Percentiles rank a stretch among this genome's conserved stretches.
These are phyloP conservation scores for Cichorium intybus DNA, from an alignment of 140 eudicot genomes.

Conservation along the genomic window DNA sequence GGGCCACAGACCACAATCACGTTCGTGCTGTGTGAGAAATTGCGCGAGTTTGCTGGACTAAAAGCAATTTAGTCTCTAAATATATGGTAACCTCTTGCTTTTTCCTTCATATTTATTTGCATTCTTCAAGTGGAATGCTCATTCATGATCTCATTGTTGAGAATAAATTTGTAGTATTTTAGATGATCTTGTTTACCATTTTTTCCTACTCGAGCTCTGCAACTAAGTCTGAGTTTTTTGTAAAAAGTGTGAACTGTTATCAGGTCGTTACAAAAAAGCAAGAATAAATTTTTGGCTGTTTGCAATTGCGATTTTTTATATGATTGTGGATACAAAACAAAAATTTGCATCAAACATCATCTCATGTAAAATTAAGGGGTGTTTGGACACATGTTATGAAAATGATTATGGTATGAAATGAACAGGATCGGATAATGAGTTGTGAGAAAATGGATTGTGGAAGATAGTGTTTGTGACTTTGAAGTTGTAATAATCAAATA, in stretches of 20 bases:
- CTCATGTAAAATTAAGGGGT: no score
- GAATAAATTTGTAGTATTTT: conserved; percentile 9
- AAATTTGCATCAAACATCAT: no score
- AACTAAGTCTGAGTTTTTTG: background rate
- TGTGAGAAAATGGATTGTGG: no score
- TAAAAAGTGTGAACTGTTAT: no score
- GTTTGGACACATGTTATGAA: no score
- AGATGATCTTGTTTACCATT: background rate
- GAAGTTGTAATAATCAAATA: no score
- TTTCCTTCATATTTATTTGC: conserved; percentile 15
- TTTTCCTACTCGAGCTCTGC: background rate
- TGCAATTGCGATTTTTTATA: no score
- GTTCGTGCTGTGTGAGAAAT: conserved; percentile 78
- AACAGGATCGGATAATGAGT: no score
- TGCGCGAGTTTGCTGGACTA: conserved; percentile 76
- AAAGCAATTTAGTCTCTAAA: conserved; percentile 54
- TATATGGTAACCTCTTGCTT: background rate
- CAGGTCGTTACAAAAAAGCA: no score
- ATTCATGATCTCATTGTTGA: conserved; percentile 1
- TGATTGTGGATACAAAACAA: no score
- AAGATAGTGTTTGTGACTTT: no score
- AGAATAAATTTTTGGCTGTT: background rate
- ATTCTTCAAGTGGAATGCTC: conserved; percentile 23
- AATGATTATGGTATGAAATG: no score
- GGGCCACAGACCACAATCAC: conserved; percentile 94